Base-by-base conservation (phyloP, 495 filamentous ascomycete genomes). In the Daldinia vernicosa region DNA sequence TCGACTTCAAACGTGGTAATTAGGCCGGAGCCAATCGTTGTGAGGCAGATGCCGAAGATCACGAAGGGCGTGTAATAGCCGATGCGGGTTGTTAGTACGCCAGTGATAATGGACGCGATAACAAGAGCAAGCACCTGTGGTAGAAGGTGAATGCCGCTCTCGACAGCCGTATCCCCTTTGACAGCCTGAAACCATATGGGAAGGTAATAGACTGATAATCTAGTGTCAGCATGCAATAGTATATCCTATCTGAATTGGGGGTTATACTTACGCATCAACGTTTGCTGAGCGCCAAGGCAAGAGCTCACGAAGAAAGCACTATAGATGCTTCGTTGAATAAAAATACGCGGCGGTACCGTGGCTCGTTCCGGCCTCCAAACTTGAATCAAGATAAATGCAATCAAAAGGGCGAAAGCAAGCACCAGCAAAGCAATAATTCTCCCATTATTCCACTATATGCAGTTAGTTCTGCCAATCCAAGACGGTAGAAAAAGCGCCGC, bases 131-230 rank as follows among this genome's bases (percentile, higher is more conserved):
- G 74, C 32, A 81, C 71, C 19, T 80, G 67, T 0, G 87, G 86
- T 9, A 89, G 78, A 53, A 83, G 81, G 63, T 80, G 76, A 62
- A 87, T 84, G 15, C 85, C 84, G 0, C 82, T 84, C 35, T 84
- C 78, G 0, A 83, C 80, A n/a, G 87, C 85, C 0, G 80, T 80
- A 6, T 80, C 77, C n/a, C 82, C 83, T 58, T 87, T 82, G 72
- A 89, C 87, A 11, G 86, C 87, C 72, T 93, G 91, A 75, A 92
- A 91, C 87, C 87, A 92, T 61, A 91, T 83, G 6, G 88, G 89
- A 1, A 91, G 76, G 60, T 84, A 88, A 73, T 88, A 90, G 14
- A 70, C 67, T 64, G 30, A 24, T 26, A 30, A 19, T 19, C 7
- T 6, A 47, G 17, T 17, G 1, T 47, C 17, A 47, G 43, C 8